Conservation (phyloP, 2,329 filamentous ascomycete species). For the Dactylellina sp. region DNA sequence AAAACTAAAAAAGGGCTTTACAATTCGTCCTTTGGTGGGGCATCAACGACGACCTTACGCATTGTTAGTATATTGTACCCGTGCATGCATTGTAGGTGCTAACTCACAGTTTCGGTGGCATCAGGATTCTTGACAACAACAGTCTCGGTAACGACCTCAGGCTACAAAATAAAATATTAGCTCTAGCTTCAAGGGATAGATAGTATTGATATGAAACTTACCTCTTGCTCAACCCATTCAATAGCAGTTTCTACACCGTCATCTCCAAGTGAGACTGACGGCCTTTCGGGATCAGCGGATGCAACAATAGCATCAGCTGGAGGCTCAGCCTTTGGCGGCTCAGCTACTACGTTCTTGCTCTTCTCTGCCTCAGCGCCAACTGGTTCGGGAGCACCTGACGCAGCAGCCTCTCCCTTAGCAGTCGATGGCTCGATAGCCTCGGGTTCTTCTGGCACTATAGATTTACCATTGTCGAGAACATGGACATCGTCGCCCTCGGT, state of each 20-base stretch:
- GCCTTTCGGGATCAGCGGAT: conserved; percentile 17
- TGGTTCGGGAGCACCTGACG: conserved; percentile 10
- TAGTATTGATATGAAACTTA: conserved; percentile 11
- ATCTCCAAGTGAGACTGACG: conserved; percentile 10
- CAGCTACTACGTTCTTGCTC: conserved; percentile 44
- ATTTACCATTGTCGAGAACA: conserved; percentile 37
- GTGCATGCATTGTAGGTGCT: background rate
- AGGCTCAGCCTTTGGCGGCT: conserved; percentile 27
- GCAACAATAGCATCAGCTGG: conserved; percentile 31
- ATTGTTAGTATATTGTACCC: conserved; percentile 17
- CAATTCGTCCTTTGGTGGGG: background rate
- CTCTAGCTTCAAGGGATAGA: background rate
- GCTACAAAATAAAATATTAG: conserved; percentile 4
- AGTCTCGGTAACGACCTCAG: conserved; percentile 20
- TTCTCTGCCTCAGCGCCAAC: conserved; percentile 31
- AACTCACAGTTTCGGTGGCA: conserved; percentile 39
- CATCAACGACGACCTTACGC: conserved; percentile 13
- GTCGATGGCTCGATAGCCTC: conserved; percentile 55
- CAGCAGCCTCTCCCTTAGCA: conserved; percentile 6
- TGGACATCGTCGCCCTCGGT: conserved; percentile 58
- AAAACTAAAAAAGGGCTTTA: background rate
- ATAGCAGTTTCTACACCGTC: conserved; percentile 24
- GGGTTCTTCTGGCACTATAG: conserved; percentile 32
- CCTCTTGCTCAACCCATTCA: conserved; percentile 28
- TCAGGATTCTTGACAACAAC: conserved; percentile 24